Evolutionary conservation across 2,329 filamentous ascomycete species (phyloP).

Genomic region (Monilinia fructicola): DNA sequence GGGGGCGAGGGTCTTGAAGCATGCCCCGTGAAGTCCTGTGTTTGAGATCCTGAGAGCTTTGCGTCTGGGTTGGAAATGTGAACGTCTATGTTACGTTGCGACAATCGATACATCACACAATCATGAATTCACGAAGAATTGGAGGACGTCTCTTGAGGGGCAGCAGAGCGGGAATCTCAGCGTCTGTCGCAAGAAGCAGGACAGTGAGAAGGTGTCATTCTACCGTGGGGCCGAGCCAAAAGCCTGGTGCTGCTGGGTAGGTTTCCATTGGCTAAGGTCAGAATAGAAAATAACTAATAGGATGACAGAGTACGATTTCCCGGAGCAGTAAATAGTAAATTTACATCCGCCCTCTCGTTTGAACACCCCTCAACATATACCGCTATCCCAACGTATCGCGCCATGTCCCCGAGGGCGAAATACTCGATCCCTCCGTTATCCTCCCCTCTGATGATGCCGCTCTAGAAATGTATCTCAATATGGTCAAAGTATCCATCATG

Average conservation of each 20-base stretch:
- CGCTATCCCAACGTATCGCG: conserved; percentile 86
- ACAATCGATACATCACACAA: not conserved
- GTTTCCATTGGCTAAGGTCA: not conserved
- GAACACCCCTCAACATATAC: conserved; percentile 68
- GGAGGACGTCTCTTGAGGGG: conserved; percentile 17
- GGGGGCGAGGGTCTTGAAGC: not conserved
- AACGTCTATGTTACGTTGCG: not conserved
- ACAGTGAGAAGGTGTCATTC: conserved; percentile 33
- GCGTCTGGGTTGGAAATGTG: not conserved
- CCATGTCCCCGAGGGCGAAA: conserved; percentile 81
- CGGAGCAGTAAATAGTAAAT: conserved; percentile 91
- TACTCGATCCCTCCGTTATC: conserved; percentile 71
- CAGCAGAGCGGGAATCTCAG: not conserved
- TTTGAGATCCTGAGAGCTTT: not conserved
- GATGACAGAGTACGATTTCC: conserved; percentile 63
- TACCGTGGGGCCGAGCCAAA: conserved; percentile 33
- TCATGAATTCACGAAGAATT: conserved; percentile 23
- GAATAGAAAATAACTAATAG: conserved; percentile 28
- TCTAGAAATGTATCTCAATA: conserved; percentile 50
- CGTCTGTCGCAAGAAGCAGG: not conserved
- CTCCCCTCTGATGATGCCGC: conserved; percentile 45
- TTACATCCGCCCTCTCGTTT: conserved; percentile 78
- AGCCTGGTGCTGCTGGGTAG: conserved; percentile 36
- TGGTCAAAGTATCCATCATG: conserved; percentile 77
- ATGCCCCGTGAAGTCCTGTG: not conserved